These are phyloP conservation scores for Aspergillus indologenus DNA, from an alignment of 495 filamentous ascomycete genomes.

Conservation along the genomic window DNA sequence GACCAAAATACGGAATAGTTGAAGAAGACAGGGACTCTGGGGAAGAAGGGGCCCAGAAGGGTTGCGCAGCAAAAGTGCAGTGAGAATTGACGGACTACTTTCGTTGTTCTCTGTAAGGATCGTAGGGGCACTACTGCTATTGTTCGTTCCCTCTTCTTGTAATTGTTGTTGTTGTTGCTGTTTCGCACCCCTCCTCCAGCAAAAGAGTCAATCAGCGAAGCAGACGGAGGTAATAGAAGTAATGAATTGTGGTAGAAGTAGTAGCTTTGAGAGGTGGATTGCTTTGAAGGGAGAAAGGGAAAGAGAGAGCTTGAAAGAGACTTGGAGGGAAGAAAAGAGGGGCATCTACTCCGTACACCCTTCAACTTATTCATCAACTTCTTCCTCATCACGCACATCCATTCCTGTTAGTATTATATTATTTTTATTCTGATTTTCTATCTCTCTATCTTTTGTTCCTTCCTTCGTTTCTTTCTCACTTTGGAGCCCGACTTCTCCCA, in stretches of 20 bases:
- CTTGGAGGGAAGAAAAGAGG: slow-evolving; percentile 6
- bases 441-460: slow-evolving; percentile 1
- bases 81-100: neutral
- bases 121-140: too few species aligned
- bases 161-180: too few species aligned
- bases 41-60: neutral
- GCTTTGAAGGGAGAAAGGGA: neutral
- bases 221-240: too few species aligned
- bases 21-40: neutral
- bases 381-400: neutral
- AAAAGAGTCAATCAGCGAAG: too few species aligned
- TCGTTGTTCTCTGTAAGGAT: slow-evolving; percentile 6
- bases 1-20: neutral
- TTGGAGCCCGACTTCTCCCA: too few species aligned
- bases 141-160: too few species aligned
- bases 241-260: too few species aligned
- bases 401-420: neutral
- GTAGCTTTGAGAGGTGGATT: too few species aligned
- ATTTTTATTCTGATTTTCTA: neutral
- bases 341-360: slow-evolving; percentile 4
- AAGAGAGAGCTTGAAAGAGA: neutral
- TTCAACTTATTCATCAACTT: slow-evolving; percentile 2
- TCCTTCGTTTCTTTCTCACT: slow-evolving; percentile 1
- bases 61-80: neutral
- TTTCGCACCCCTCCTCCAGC: too few species aligned